These are phyloP conservation scores for Aspergillus spinulosporus DNA, from an alignment of 2,329 filamentous ascomycete genomes.

Conservation along the genomic window DNA sequence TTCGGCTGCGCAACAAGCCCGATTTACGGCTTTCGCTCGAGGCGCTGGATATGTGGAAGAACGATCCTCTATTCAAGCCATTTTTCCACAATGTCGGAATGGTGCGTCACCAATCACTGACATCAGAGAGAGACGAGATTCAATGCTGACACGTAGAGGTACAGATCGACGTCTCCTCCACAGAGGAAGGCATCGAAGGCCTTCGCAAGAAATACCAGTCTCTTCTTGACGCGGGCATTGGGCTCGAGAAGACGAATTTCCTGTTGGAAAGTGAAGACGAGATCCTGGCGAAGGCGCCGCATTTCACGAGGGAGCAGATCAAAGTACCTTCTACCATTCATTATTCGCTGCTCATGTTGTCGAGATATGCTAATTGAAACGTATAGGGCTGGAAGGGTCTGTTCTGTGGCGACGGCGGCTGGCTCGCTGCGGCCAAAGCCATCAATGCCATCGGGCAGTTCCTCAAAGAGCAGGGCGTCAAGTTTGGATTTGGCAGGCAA, in stretches of 20 bases:
- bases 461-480: neutral
- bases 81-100: conserved; percentile 50
- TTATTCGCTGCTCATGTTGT: neutral
- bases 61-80: conserved; percentile 47
- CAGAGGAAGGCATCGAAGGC: conserved; percentile 25
- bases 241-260: conserved; percentile 9
- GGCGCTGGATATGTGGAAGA: conserved; percentile 43
- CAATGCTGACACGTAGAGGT: conserved; percentile 7
- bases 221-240: conserved; percentile 35
- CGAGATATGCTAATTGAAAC: neutral
- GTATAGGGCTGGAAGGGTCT: conserved; percentile 9
- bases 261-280: conserved; percentile 2
- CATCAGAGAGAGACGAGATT: neutral
- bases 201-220: conserved; percentile 28
- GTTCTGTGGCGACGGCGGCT: conserved; percentile 9
- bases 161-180: conserved; percentile 38
- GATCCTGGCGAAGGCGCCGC: neutral
- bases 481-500: conserved; percentile 6
- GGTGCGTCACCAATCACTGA: conserved; percentile 26
- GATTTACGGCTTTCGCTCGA: conserved; percentile 26
- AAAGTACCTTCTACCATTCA: neutral
- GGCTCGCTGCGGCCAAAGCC: conserved; percentile 11
- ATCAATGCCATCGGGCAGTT: conserved; percentile 7
- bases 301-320: conserved; percentile 6
- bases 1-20: conserved; percentile 37